Evolutionary conservation across 164 flowering plant genomes (phyloP).

Genomic region (Litsea cubeba): DNA sequence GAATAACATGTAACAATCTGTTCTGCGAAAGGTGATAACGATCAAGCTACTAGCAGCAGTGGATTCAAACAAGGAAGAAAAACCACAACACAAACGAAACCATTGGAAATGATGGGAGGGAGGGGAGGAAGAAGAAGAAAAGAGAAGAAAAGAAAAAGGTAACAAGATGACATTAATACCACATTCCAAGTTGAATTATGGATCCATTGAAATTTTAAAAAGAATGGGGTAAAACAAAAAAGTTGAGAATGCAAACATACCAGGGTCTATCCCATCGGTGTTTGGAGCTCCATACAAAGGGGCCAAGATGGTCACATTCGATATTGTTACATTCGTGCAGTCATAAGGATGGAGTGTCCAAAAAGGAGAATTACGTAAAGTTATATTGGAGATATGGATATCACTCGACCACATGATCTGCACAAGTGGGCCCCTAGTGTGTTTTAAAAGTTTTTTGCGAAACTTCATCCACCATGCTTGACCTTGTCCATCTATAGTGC

Average conservation of each 20-base stretch:
- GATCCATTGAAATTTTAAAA: not conserved
- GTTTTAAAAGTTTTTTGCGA: conserved; percentile 71
- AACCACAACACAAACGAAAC: too few species aligned
- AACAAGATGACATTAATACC: not conserved
- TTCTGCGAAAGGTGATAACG: too few species aligned
- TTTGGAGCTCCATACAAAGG: conserved; percentile 89
- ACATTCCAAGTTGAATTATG: not conserved
- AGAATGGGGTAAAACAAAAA: not conserved
- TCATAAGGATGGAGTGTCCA: conserved; percentile 99
- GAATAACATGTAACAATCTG: too few species aligned
- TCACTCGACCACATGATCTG: conserved; percentile 97
- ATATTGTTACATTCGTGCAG: conserved; percentile 79
- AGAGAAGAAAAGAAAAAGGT: too few species aligned
- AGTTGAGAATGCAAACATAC: conserved; percentile 30
- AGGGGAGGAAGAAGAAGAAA: too few species aligned
- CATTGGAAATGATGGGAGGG: too few species aligned
- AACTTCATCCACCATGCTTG: conserved; percentile 91
- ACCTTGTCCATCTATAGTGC: conserved; percentile 96
- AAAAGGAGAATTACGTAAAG: conserved; percentile 85
- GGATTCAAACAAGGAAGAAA: too few species aligned
- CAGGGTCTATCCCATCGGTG: conserved; percentile 99
- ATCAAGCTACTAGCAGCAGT: too few species aligned
- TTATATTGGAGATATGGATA: conserved; percentile 60
- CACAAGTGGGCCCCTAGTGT: conserved; percentile 94
- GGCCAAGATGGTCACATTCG: conserved; percentile 76